A percentile compares a stretch with the other conserved stretches of the same genome.
phyloP scores from a whole-genome alignment of 768 basidiomycete species.

The Leccinum sublutescens region DNA sequence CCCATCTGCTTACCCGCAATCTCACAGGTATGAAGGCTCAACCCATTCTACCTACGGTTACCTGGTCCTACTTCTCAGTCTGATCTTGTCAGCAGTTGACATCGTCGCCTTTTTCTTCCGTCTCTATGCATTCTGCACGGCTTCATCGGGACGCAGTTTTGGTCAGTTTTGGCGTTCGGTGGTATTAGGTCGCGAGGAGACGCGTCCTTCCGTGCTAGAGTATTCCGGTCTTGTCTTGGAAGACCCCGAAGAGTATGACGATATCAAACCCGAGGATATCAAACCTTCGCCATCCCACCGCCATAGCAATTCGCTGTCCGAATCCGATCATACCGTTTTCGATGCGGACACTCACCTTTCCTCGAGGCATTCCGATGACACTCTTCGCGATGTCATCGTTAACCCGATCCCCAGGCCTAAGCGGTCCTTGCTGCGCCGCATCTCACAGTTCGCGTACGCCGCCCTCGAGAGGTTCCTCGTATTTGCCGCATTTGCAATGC shows the following conservation, averaged over 20 bases:
- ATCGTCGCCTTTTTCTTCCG: slow-evolving; percentile 51
- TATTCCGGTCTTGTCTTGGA: slow-evolving; percentile 59
- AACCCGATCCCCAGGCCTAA: slow-evolving; percentile 9
- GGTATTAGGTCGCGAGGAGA: slow-evolving; percentile 47
- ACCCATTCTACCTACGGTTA: slow-evolving; percentile 68
- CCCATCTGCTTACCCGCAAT: slow-evolving; percentile 6
- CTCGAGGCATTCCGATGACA: slow-evolving; percentile 55
- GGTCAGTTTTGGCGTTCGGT: slow-evolving; percentile 56
- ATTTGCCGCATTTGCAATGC: slow-evolving; percentile 64
- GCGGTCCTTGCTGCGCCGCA: slow-evolving; percentile 34
- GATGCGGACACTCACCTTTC: slow-evolving; percentile 40
- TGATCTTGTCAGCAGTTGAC: slow-evolving; percentile 53
- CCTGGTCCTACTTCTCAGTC: slow-evolving; percentile 44
- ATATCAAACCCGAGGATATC: slow-evolving; percentile 40
- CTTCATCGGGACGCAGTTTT: slow-evolving; percentile 44
- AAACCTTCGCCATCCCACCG: slow-evolving; percentile 34
- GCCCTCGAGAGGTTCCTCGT: slow-evolving; percentile 64
- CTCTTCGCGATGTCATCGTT: slow-evolving; percentile 44
- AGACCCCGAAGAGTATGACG: slow-evolving; percentile 56
- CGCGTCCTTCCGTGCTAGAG: slow-evolving; percentile 34
- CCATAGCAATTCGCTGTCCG: slow-evolving; percentile 46
- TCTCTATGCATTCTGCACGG: slow-evolving; percentile 44
- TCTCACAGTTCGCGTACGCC: slow-evolving; percentile 50
- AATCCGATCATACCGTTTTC: slow-evolving; percentile 58
- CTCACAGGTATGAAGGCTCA: slow-evolving; percentile 62